Conservation (phyloP, 1,139 yeast species). For the Yamadazyma blattariae region DNA sequence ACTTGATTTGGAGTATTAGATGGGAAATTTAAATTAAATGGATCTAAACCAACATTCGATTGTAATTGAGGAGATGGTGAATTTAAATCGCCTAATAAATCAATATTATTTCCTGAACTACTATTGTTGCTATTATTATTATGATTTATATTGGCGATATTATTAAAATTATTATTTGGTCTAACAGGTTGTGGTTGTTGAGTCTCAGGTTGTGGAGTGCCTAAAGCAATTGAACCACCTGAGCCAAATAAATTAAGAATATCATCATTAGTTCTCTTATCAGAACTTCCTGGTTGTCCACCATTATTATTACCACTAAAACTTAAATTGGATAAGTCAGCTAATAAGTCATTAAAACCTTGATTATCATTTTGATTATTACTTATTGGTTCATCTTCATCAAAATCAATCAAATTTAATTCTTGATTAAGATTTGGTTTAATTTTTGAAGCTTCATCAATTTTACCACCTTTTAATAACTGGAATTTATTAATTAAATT, state of each 20-base stretch:
- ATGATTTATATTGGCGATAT: constrained; percentile 4
- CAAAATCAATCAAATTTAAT: constrained; percentile 75
- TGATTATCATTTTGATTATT: constrained; percentile 41
- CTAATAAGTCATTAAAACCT: constrained; percentile 63
- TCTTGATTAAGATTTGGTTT: constrained; percentile 41
- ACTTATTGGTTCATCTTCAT: constrained; percentile 39
- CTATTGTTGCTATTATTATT: constrained; percentile 5
- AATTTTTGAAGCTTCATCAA: constrained; percentile 58
- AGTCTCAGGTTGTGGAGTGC: constrained; percentile 15
- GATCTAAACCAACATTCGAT: constrained; percentile 41
- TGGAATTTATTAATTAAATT: constrained; percentile 66
- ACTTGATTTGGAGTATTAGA: constrained; percentile 34
- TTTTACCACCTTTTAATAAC: constrained; percentile 63
- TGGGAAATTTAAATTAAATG: constrained; percentile 51
- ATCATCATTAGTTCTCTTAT: constrained; percentile 25
- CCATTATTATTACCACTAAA: constrained; percentile 21
- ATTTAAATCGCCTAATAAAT: constrained; percentile 45
- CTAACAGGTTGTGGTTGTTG: constrained; percentile 13
- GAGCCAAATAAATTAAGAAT: constrained; percentile 44
- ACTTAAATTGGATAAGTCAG: constrained; percentile 66
- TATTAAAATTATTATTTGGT: constrained; percentile 10
- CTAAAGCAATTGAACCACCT: constrained; percentile 45
- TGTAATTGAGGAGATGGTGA: constrained; percentile 50
- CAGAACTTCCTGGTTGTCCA: constrained; percentile 8
- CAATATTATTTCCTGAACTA: constrained; percentile 19